Conservation (phyloP, 768 basidiomycete species). For the Guyanaporus albipodus region DNA sequence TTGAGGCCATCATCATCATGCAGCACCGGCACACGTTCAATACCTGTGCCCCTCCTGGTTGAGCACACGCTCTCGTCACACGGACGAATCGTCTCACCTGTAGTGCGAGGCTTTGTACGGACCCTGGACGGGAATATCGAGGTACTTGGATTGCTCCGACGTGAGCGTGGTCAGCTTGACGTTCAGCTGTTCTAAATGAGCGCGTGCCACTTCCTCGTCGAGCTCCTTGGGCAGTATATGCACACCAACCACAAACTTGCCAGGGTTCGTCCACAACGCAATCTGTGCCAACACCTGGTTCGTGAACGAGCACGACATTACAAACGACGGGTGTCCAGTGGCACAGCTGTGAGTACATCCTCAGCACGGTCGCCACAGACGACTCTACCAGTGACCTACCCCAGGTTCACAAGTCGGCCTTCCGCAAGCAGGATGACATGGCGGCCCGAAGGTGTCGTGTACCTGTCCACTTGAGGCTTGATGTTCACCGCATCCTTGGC, state of each 20-base stretch:
- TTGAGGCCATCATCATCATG: slow-evolving; percentile 75
- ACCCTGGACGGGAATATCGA: slow-evolving; percentile 83
- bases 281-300: slow-evolving; percentile 99
- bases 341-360: slow-evolving; percentile 58
- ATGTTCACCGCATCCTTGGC: slow-evolving; percentile 81
- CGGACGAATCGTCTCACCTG: slow-evolving; percentile 39
- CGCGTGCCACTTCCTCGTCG: slow-evolving; percentile 98
- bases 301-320: slow-evolving; percentile 99
- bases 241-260: slow-evolving; percentile 93
- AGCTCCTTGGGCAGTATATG: slow-evolving; percentile 99
- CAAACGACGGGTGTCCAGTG: slow-evolving; percentile 98
- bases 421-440: slow-evolving; percentile 98
- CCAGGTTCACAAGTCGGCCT: slow-evolving; percentile 98
- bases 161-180: slow-evolving; percentile 86
- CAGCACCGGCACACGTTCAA: slow-evolving; percentile 17
- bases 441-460: slow-evolving; percentile 85
- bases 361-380: slow-evolving; percentile 6
- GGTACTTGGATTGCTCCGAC: slow-evolving; percentile 77
- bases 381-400: slow-evolving; percentile 42
- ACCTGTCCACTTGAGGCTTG: slow-evolving; percentile 99
- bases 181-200: slow-evolving; percentile 86
- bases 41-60: slow-evolving; percentile 23
- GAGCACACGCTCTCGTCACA: neutral
- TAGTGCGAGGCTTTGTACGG: slow-evolving; percentile 74
- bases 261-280: slow-evolving; percentile 91